A percentile compares a stretch with the other conserved stretches of the same genome.
These are phyloP conservation scores for Botrytis medusae DNA, from an alignment of 2,329 filamentous ascomycete genomes.

Conservation along the genomic window DNA sequence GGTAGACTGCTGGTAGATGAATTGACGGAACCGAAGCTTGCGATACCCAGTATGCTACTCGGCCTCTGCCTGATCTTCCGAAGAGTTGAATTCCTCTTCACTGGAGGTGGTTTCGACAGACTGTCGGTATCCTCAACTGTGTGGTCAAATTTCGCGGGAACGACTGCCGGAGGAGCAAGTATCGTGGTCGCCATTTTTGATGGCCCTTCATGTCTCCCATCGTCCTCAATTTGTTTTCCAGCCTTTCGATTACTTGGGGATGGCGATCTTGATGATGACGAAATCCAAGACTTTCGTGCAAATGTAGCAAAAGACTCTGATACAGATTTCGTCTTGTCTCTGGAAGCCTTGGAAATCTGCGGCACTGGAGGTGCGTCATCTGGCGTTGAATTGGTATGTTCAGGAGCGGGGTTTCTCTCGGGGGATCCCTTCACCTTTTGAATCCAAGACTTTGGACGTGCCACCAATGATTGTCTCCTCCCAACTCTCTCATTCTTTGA, in stretches of 20 bases:
- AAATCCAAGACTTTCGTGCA: conserved; percentile 52
- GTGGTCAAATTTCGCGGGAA: conserved; percentile 32
- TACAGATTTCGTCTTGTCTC: conserved; percentile 47
- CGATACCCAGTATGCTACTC: conserved; percentile 36
- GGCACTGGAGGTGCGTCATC: conserved; percentile 40
- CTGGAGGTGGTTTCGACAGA: conserved; percentile 26
- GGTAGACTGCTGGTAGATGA: conserved; percentile 41
- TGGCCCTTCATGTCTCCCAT: conserved; percentile 25
- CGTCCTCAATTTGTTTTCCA: conserved; percentile 29
- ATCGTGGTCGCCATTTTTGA: conserved; percentile 29
- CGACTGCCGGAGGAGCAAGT: conserved; percentile 25
- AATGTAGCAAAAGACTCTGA: conserved; percentile 52
- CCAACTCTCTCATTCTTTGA: conserved; percentile 35
- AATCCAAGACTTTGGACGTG: conserved; percentile 41
- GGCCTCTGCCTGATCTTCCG: conserved; percentile 36
- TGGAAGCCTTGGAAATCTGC: conserved; percentile 33
- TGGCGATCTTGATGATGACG: conserved; percentile 46
- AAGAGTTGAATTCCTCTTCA: conserved; percentile 28
- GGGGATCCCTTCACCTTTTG: conserved; percentile 38
- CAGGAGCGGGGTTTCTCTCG: conserved; percentile 32
- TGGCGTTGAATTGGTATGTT: conserved; percentile 34
- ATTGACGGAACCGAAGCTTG: conserved; percentile 37
- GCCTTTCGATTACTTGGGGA: conserved; percentile 43
- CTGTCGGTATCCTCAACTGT: conserved; percentile 28
- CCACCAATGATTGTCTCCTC: conserved; percentile 39